A percentile compares a stretch with the other conserved stretches of the same genome.
Evolutionary conservation across 352 stramenopile genomes (phyloP).

Genomic region (Phytopythium cucurbitacearum): DNA sequence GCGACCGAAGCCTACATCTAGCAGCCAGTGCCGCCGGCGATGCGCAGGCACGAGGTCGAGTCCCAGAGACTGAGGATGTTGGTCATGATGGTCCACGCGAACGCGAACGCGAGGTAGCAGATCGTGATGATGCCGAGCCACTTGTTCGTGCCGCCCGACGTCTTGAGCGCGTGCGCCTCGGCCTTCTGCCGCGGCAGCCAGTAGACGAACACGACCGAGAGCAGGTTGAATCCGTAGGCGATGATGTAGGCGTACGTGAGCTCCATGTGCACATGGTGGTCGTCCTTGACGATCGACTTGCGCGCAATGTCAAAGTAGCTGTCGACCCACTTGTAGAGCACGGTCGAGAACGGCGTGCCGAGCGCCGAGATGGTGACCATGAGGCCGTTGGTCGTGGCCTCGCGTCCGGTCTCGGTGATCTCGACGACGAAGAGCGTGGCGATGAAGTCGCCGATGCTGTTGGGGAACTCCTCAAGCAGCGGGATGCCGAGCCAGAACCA

Average conservation of each 20-base stretch:
- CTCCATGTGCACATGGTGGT: constrained; percentile 35
- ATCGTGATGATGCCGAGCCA: constrained; percentile 28
- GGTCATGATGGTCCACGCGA: constrained; percentile 56
- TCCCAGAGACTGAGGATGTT: constrained; percentile 51
- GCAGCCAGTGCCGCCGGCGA: constrained; percentile 42
- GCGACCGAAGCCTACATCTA: constrained; percentile 6
- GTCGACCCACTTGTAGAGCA: constrained; percentile 56
- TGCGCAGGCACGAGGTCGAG: constrained; percentile 47
- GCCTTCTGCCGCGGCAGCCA: constrained; percentile 49
- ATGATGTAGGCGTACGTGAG: constrained; percentile 55
- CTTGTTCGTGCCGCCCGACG: constrained; percentile 33
- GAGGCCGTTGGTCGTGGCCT: constrained; percentile 44
- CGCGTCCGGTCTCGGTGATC: constrained; percentile 38
- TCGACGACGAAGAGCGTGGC: constrained; percentile 48
- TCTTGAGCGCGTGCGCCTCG: constrained; percentile 38
- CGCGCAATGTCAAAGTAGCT: constrained; percentile 48
- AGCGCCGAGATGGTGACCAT: constrained; percentile 39
- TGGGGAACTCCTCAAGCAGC: constrained; percentile 46
- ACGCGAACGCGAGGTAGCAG: constrained; percentile 35
- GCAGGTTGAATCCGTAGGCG: constrained; percentile 49
- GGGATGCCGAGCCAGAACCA: constrained; percentile 64
- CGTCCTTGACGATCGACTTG: constrained; percentile 36
- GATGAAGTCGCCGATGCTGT: constrained; percentile 42
- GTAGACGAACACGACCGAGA: constrained; percentile 38
- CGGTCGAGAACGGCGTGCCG: constrained; percentile 40